Percentiles rank a stretch among this genome's conserved stretches.
phyloP scores from a whole-genome alignment of 2,329 filamentous ascomycete species.

The Amphichorda felina region DNA sequence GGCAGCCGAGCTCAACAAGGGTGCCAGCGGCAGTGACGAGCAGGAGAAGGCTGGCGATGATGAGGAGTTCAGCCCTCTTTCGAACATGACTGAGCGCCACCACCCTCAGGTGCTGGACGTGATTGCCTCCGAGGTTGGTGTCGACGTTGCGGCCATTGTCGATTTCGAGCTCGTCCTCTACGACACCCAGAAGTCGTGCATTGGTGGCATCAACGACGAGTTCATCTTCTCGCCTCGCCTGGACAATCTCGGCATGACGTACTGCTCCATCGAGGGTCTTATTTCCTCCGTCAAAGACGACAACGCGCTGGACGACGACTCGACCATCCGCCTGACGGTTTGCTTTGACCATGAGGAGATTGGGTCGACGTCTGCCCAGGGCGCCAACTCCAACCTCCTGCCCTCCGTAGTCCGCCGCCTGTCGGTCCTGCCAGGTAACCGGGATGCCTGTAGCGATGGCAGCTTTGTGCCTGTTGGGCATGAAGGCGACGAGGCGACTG shows the following conservation, averaged over 20 bases:
- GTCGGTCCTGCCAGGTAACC: conserved; percentile 59
- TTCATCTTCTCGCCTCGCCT: conserved; percentile 93
- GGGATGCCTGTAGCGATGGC: conserved; percentile 54
- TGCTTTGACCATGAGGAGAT: conserved; percentile 99
- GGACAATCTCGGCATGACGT: conserved; percentile 95
- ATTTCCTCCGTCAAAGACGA: conserved; percentile 62
- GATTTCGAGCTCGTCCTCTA: conserved; percentile 98
- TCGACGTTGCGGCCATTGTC: conserved; percentile 58
- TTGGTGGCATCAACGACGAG: conserved; percentile 86
- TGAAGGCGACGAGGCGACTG: conserved; percentile 57
- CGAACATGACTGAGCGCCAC: conserved; percentile 69
- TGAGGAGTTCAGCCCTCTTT: conserved; percentile 59
- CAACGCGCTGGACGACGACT: conserved; percentile 59
- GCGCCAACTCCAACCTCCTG: conserved; percentile 84
- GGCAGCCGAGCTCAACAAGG: conserved; percentile 76
- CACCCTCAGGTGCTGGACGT: conserved; percentile 79
- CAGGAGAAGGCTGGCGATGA: conserved; percentile 22
- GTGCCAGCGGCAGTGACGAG: conserved; percentile 36
- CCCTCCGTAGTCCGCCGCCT: conserved; percentile 79
- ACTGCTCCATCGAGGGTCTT: conserved; percentile 76
- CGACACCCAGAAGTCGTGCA: conserved; percentile 81
- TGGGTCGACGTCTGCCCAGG: conserved; percentile 83
- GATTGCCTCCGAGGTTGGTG: conserved; percentile 68
- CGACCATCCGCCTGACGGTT: conserved; percentile 77
- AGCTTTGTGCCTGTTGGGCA: conserved; percentile 44